Evolutionary conservation across 2,329 filamentous ascomycete genomes (phyloP).

Genomic region (Trichoderma semiorbis): DNA sequence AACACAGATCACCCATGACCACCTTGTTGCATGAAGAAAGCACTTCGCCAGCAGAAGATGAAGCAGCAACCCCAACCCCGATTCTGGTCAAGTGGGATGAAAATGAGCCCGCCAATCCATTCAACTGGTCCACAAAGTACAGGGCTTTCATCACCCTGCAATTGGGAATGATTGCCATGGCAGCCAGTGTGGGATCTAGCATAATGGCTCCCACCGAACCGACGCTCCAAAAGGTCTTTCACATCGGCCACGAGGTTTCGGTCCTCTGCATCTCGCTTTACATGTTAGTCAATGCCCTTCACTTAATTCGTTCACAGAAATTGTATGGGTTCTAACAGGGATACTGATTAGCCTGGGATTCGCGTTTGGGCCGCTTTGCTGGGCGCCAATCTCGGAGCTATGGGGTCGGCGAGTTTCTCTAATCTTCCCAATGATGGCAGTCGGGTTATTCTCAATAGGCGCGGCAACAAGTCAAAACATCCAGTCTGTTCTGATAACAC

Average conservation of each 20-base stretch:
- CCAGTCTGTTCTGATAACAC: slow-evolving; percentile 56
- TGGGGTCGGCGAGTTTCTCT: slow-evolving; percentile 47
- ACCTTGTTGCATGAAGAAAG: neutral
- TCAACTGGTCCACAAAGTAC: neutral
- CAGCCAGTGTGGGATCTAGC: neutral
- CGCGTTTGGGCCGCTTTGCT: slow-evolving; percentile 50
- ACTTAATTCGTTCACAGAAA: rapidly evolving
- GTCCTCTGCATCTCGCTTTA: neutral
- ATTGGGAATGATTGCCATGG: neutral
- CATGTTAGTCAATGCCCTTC: neutral
- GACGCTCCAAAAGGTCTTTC: neutral
- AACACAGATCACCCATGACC: neutral
- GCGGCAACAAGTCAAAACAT: slow-evolving; percentile 56
- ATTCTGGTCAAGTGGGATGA: slow-evolving; percentile 3
- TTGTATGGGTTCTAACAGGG: neutral
- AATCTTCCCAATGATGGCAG: slow-evolving; percentile 40
- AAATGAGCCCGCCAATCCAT: neutral
- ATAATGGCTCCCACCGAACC: neutral
- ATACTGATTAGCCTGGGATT: slow-evolving; percentile 40
- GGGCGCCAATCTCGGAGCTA: slow-evolving; percentile 54
- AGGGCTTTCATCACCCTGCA: neutral
- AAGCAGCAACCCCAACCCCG: neutral
- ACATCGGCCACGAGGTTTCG: neutral
- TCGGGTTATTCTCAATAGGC: slow-evolving; percentile 57
- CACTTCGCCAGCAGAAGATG: neutral